A percentile compares a stretch with the other conserved stretches of the same genome.
Evolutionary conservation across 768 basidiomycete species (phyloP).

Genomic region (Boletus bicolor): DNA sequence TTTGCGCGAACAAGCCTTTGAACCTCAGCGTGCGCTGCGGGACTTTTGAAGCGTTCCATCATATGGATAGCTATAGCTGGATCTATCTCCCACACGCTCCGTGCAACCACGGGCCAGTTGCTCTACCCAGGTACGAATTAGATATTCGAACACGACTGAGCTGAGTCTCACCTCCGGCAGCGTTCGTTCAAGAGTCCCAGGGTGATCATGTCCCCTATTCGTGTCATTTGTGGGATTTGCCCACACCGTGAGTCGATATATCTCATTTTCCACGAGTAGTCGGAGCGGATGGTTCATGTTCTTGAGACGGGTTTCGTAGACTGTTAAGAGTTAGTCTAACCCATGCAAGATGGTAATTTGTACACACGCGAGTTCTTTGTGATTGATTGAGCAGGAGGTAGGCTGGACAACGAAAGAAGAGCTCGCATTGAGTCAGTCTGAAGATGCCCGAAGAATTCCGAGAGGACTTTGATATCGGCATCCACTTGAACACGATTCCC

Average conservation of each 20-base stretch:
- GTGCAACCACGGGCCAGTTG: slow-evolving; percentile 65
- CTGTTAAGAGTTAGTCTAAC: slow-evolving; percentile 31
- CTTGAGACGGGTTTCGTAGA: slow-evolving; percentile 59
- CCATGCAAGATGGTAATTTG: not conserved
- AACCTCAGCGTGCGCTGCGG: slow-evolving; percentile 67
- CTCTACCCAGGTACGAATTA: slow-evolving; percentile 35
- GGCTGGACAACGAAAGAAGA: slow-evolving; percentile 54
- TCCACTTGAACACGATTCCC: slow-evolving; percentile 87
- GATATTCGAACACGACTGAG: not conserved
- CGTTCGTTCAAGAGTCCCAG: slow-evolving; percentile 53
- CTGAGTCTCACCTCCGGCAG: slow-evolving; percentile 53
- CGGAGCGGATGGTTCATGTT: slow-evolving; percentile 72
- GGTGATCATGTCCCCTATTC: slow-evolving; percentile 61
- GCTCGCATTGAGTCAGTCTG: slow-evolving; percentile 71
- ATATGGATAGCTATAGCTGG: slow-evolving; percentile 82
- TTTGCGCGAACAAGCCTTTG: slow-evolving; percentile 68
- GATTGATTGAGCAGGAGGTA: slow-evolving; percentile 49
- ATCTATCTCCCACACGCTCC: slow-evolving; percentile 76
- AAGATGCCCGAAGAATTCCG: slow-evolving; percentile 77
- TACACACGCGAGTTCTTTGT: slow-evolving; percentile 42
- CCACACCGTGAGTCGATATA: slow-evolving; percentile 86
- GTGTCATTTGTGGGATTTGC: slow-evolving; percentile 78
- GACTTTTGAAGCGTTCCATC: slow-evolving; percentile 82
- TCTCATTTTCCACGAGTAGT: slow-evolving; percentile 87
- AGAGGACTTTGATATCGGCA: slow-evolving; percentile 82